Evolutionary conservation across 2,329 filamentous ascomycete genomes (phyloP).

Genomic region (Tolypocladium cylindrosporum): DNA sequence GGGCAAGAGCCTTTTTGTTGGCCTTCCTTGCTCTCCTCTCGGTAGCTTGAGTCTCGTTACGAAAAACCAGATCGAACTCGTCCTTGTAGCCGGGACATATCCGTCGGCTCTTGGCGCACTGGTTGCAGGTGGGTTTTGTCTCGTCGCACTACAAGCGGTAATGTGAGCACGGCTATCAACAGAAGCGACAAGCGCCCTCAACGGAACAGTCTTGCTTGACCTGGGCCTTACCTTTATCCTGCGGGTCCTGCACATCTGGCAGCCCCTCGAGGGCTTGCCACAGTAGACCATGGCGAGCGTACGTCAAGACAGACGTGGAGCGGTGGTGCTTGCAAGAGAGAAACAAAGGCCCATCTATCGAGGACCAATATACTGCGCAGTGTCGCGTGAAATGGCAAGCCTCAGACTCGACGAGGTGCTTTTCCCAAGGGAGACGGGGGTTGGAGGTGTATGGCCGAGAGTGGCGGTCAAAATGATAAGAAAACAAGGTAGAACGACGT

Average conservation of each 20-base stretch:
- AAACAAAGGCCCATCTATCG: not conserved
- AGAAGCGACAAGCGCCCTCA: not conserved
- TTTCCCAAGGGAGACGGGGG: not conserved
- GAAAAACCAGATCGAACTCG: conserved; percentile 63
- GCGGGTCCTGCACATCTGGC: conserved; percentile 64
- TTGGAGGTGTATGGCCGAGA: not conserved
- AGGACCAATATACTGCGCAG: not conserved
- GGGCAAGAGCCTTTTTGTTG: conserved; percentile 34
- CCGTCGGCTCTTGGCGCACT: conserved; percentile 53
- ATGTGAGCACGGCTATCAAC: not conserved
- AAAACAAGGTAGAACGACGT: not conserved
- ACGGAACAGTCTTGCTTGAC: not conserved
- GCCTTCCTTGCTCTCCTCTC: conserved; percentile 51
- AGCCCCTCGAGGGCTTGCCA: conserved; percentile 57
- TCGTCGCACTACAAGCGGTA: conserved; percentile 48
- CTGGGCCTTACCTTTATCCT: conserved; percentile 54
- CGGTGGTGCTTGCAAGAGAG: not conserved
- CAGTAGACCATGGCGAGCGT: conserved; percentile 49
- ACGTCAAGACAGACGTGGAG: not conserved
- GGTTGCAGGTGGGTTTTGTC: conserved; percentile 54
- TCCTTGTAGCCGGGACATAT: conserved; percentile 60
- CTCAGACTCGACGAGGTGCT: not conserved
- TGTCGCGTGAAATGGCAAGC: not conserved
- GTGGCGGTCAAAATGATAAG: not conserved
- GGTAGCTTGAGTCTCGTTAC: conserved; percentile 61